Conservation (phyloP, 2,329 filamentous ascomycete genomes). For the Eutypa lata region DNA sequence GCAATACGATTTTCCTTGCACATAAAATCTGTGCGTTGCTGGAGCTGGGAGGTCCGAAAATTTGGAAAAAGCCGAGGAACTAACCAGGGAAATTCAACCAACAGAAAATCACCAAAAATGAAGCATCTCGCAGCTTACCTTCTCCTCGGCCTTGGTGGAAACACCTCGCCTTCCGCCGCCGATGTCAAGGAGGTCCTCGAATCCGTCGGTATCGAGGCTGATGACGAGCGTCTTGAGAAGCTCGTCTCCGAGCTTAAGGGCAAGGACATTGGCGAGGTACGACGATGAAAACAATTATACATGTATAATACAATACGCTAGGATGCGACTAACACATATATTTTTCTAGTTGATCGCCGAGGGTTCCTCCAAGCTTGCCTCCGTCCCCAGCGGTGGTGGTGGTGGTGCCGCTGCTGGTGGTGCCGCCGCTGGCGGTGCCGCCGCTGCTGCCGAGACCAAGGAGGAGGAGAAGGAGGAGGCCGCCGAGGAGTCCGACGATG, state of each 20-base stretch:
- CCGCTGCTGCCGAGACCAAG: conserved; percentile 63
- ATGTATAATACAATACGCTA: neutral
- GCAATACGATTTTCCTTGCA: conserved; percentile 3
- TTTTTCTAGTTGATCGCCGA: conserved; percentile 75
- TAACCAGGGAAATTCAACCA: conserved; percentile 11
- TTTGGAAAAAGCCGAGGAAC: neutral
- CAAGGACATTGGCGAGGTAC: conserved; percentile 91
- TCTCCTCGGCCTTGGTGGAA: conserved; percentile 91
- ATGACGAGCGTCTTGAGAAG: conserved; percentile 78
- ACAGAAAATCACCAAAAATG: conserved; percentile 67
- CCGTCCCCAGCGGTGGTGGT: conserved; percentile 88
- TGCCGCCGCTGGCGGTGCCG: conserved; percentile 62
- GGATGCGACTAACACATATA: conserved; percentile 14
- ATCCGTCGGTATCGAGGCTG: conserved; percentile 93
- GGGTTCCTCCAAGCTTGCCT: conserved; percentile 91
- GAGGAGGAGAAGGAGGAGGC: conserved; percentile 60
- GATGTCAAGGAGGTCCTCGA: conserved; percentile 89
- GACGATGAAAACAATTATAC: conserved; percentile 22
- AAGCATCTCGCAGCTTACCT: conserved; percentile 99
- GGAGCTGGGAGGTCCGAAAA: no score
- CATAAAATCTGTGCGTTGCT: no score
- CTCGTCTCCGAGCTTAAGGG: conserved; percentile 87
- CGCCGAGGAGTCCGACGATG: conserved; percentile 70
- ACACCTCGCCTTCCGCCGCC: conserved; percentile 77
- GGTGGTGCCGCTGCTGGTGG: conserved; percentile 68